A percentile compares a stretch with the other conserved stretches of the same genome.
Evolutionary conservation across 2,329 filamentous ascomycete genomes (phyloP).

Genomic region (Monilinia laxa): DNA sequence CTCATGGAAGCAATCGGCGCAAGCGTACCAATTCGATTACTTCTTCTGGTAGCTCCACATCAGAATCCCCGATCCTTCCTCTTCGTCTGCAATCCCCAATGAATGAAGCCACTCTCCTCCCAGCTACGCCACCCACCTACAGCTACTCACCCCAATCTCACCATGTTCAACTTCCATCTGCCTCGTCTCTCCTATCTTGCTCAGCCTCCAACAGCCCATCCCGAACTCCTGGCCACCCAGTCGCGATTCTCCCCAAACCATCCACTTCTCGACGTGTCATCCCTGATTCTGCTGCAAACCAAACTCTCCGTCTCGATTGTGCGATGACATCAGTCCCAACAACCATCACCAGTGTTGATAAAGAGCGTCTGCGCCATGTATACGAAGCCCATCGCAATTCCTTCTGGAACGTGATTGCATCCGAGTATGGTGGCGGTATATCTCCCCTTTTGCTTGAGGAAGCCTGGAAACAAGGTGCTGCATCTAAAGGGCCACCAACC

Average conservation of each 20-base stretch:
- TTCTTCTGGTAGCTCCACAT: constrained; percentile 56
- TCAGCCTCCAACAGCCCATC: constrained; percentile 51
- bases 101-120: constrained; percentile 42
- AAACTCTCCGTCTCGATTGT: constrained; percentile 60
- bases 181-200: constrained; percentile 50
- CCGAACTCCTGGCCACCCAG: constrained; percentile 50
- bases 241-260: constrained; percentile 67
- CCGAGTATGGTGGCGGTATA: constrained; percentile 66
- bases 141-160: constrained; percentile 40
- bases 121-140: constrained; percentile 42
- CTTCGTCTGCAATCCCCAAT: constrained; percentile 52
- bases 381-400: constrained; percentile 68
- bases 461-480: constrained; percentile 54
- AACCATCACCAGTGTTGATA: constrained; percentile 47
- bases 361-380: constrained; percentile 65
- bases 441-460: constrained; percentile 66
- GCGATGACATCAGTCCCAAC: constrained; percentile 46
- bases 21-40: constrained; percentile 72
- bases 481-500: constrained; percentile 40
- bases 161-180: constrained; percentile 45
- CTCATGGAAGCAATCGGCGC: constrained; percentile 76
- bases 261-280: constrained; percentile 47
- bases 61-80: constrained; percentile 52
- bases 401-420: constrained; percentile 72
- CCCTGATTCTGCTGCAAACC: constrained; percentile 44